Conservation (phyloP, 1,284 basidiomycete species). For the Violaceomyces palustris region DNA sequence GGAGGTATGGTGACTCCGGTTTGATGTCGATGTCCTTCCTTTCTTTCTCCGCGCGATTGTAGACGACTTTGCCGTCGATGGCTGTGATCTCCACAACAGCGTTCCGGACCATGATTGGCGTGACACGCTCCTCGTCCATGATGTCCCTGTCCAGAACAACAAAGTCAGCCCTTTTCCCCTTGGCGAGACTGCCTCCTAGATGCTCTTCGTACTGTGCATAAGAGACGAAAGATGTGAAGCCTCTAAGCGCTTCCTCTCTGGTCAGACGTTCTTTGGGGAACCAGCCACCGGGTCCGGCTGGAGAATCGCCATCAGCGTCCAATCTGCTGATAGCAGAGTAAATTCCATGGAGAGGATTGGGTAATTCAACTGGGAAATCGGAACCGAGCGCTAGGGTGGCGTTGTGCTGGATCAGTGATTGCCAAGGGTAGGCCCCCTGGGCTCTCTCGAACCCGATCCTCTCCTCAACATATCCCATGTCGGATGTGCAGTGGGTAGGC, state of each 20-base stretch:
- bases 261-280: constrained; percentile 66
- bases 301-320: constrained; percentile 66
- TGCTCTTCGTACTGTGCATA: constrained; percentile 77
- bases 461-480: constrained; percentile 69
- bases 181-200: constrained; percentile 60
- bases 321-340: constrained; percentile 78
- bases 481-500: constrained; percentile 78
- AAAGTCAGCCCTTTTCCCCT: constrained; percentile 79
- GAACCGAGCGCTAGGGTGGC: constrained; percentile 71
- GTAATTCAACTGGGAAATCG: constrained; percentile 71
- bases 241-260: constrained; percentile 62
- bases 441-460: constrained; percentile 58
- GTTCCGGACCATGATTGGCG: constrained; percentile 63
- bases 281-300: constrained; percentile 68
- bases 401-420: constrained; percentile 61
- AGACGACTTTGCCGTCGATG: constrained; percentile 70
- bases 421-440: constrained; percentile 77
- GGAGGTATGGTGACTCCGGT: too few species aligned
- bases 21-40: too few species aligned
- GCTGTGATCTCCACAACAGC: constrained; percentile 70
- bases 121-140: constrained; percentile 59
- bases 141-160: constrained; percentile 75
- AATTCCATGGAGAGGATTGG: constrained; percentile 60
- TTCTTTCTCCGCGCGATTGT: constrained; percentile 58
- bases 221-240: constrained; percentile 81